Evolutionary conservation across 768 basidiomycete genomes (phyloP), one percentile per base, ranked within the genome.

Genomic region (Leccinum barrowsii): DNA sequence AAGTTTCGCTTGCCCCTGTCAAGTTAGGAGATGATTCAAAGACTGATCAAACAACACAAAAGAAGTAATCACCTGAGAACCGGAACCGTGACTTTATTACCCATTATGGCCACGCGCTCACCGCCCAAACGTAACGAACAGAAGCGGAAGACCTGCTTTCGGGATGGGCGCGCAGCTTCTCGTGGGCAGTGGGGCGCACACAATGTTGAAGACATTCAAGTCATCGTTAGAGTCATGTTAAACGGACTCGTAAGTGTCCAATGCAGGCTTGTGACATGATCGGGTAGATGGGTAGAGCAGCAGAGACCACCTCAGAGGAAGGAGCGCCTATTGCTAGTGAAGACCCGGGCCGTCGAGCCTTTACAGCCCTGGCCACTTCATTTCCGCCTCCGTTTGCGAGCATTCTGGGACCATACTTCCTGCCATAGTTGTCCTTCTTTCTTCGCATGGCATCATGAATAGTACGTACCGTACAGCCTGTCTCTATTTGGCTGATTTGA

Each of bases 261-360:
- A 30, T 30, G 19, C 66, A 66, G 1, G 52, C 21, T 24, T 58
- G 37, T 24, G 65, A 22, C 64, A 65, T 66, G 55, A 40, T 57
- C 22, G 12, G 19, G 48, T 30, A 17, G 22, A 55, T 7, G 21
- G 26, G 19, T 37, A 21, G 22, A 22, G 37, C 28, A n/a, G 24
- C 12, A 49, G 52, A 34, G 30, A 17, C 4, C n/a, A 49, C 5
- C 10, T 30, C 28, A 10, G 28, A 15, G 11, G 30, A 21, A 15
- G 47, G 37, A 50, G 26, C 7, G 11, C 32, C 32, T 28, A 28
- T 28, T 28, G 28, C 28, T 28, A 28, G 28, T 28, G 28, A 8
- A 28, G 28, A 28, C 8, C 7, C 28, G 28, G 28, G 28, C 28
- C 28, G 28, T 28, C 28, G 28, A 28, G 28, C 28, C 7, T 28